Percentiles rank a stretch among this genome's conserved stretches.
Evolutionary conservation across 805 yeast genomes (phyloP).

Genomic region (Kluyveromyces lactis): DNA sequence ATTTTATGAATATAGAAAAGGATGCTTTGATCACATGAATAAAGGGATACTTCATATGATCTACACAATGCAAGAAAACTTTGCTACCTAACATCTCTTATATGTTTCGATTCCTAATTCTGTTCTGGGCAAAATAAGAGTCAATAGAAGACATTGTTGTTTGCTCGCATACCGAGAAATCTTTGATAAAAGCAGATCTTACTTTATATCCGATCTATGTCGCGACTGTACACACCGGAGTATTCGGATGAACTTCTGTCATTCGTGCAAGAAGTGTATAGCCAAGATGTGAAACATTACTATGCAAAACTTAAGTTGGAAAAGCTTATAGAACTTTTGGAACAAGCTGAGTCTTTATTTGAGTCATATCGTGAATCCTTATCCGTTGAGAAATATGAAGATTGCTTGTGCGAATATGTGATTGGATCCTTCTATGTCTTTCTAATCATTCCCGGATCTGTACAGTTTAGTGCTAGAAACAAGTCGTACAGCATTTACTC

Average conservation of each 20-base stretch:
- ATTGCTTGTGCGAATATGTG: slow-evolving; percentile 28
- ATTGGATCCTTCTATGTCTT: slow-evolving; percentile 32
- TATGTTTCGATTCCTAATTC: too few relatives aligned
- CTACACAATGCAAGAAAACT: too few relatives aligned
- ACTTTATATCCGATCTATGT: neutral
- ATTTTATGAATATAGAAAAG: too few relatives aligned
- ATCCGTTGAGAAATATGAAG: slow-evolving; percentile 13
- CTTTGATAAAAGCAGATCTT: too few relatives aligned
- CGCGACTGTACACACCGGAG: slow-evolving; percentile 30
- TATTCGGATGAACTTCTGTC: slow-evolving; percentile 31
- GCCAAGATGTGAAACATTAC: slow-evolving; percentile 27
- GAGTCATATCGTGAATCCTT: slow-evolving; percentile 26
- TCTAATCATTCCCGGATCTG: slow-evolving; percentile 32
- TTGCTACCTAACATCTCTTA: too few relatives aligned
- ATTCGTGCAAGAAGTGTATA: slow-evolving; percentile 25
- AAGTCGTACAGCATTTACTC: slow-evolving; percentile 32
- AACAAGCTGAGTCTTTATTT: slow-evolving; percentile 29
- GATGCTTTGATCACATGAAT: too few relatives aligned
- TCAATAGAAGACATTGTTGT: too few relatives aligned
- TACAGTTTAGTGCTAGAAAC: slow-evolving; percentile 34
- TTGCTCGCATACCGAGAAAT: too few relatives aligned
- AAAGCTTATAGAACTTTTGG: slow-evolving; percentile 31
- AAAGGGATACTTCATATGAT: too few relatives aligned
- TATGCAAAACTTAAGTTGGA: slow-evolving; percentile 27
- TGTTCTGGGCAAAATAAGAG: too few relatives aligned